phyloP scores from a whole-genome alignment of 164 flowering plant genomes.

The Sextonia rubra region DNA sequence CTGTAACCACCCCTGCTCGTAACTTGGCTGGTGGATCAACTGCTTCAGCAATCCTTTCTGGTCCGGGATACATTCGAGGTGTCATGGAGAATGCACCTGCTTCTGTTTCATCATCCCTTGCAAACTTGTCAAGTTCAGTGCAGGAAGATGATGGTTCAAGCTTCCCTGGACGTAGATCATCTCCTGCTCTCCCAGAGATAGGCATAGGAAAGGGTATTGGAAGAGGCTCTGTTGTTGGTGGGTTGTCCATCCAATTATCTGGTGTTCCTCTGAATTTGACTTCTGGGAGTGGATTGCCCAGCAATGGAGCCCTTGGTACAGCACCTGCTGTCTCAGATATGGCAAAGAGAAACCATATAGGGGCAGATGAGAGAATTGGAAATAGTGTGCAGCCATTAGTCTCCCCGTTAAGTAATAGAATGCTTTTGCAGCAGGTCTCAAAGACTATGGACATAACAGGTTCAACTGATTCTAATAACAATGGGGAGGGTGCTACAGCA shows the following conservation, averaged over 20 bases:
- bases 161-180: conserved; percentile 56
- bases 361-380: conserved; percentile 67
- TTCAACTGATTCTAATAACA: conserved; percentile 47
- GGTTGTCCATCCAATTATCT: conserved; percentile 44
- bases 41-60: conserved; percentile 39
- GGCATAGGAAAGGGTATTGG: conserved; percentile 52
- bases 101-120: conserved; percentile 42
- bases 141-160: conserved; percentile 69
- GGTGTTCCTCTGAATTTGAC: conserved; percentile 31
- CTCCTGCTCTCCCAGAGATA: conserved; percentile 63
- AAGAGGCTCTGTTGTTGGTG: conserved; percentile 37
- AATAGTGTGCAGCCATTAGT: conserved; percentile 57
- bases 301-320: conserved; percentile 34
- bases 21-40: conserved; percentile 34
- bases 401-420: conserved; percentile 61
- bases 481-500: conserved; percentile 46
- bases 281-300: conserved; percentile 44
- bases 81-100: conserved; percentile 46
- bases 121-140: conserved; percentile 36
- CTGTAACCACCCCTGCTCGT: conserved; percentile 33
- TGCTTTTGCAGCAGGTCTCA: conserved; percentile 57
- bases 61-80: conserved; percentile 32
- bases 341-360: conserved; percentile 63
- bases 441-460: conserved; percentile 55
- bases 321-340: conserved; percentile 37